Percentiles rank a stretch among this genome's conserved stretches.
Conservation (phyloP, 2,329 filamentous ascomycete species). For the Diplodia intermedia region DNA sequence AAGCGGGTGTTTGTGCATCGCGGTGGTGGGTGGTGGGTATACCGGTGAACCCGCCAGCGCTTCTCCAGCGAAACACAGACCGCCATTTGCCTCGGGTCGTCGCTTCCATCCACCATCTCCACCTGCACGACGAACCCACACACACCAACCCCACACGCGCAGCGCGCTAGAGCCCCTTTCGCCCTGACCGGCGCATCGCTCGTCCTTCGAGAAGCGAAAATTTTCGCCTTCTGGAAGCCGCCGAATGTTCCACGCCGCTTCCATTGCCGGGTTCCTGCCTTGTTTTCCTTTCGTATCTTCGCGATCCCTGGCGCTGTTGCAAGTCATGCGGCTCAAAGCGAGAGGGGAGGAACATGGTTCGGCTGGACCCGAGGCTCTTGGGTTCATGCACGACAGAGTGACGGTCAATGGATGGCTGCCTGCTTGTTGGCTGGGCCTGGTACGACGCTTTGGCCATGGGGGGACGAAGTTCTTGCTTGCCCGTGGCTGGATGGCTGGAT, state of each 20-base stretch:
- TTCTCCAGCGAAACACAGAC: too few species aligned
- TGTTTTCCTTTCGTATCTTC: background rate
- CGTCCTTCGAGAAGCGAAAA: too few species aligned
- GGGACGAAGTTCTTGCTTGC: background rate
- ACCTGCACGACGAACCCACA: background rate
- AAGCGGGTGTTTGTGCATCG: background rate
- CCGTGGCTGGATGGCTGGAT: background rate
- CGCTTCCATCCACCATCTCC: too few species aligned
- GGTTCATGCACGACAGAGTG: conserved; percentile 10
- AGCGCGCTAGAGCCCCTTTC: conserved; percentile 2
- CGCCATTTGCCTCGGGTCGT: too few species aligned
- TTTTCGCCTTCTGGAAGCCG: background rate
- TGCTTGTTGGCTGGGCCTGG: too few species aligned
- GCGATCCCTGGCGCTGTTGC: too few species aligned
- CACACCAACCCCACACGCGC: background rate
- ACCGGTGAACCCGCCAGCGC: too few species aligned
- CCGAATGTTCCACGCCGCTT: background rate
- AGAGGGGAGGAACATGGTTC: background rate
- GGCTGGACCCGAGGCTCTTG: background rate
- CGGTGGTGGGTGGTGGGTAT: background rate
- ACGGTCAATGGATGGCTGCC: background rate
- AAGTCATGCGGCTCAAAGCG: too few species aligned
- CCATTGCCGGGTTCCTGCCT: background rate
- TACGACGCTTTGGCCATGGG: background rate
- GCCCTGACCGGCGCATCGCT: background rate